These are phyloP conservation scores for Eutrema heterophyllum DNA, from an alignment of 345 rosid genomes.

Conservation along the genomic window DNA sequence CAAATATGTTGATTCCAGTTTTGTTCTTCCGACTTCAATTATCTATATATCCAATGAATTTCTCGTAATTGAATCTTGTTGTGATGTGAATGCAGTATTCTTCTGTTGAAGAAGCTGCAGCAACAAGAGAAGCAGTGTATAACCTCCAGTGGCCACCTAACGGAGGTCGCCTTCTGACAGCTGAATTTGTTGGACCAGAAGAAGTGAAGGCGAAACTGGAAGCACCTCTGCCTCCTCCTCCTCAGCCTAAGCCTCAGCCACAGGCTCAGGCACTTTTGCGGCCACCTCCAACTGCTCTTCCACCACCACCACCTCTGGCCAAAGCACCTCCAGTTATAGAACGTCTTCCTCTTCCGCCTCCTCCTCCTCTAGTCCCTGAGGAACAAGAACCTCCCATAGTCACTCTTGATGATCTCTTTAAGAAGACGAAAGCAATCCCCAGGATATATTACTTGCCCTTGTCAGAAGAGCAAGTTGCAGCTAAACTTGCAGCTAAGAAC, in stretches of 20 bases:
- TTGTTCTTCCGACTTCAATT: neutral
- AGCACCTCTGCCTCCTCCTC: slow-evolving; percentile 44
- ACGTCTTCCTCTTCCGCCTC: slow-evolving; percentile 44
- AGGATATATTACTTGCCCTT: slow-evolving; percentile 91
- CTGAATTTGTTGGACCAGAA: slow-evolving; percentile 82
- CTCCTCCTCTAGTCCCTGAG: slow-evolving; percentile 44
- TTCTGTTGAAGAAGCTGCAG: slow-evolving; percentile 77
- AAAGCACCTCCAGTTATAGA: slow-evolving; percentile 50
- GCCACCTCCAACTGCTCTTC: slow-evolving; percentile 47
- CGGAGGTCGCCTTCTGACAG: slow-evolving; percentile 78
- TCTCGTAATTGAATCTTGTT: neutral
- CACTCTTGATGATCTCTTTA: slow-evolving; percentile 89
- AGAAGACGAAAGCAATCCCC: slow-evolving; percentile 93
- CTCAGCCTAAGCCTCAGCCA: slow-evolving; percentile 30
- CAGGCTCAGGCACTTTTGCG: slow-evolving; percentile 40
- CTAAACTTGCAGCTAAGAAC: slow-evolving; percentile 51
- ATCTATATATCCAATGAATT: slow-evolving; percentile 5
- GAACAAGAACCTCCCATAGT: slow-evolving; percentile 79
- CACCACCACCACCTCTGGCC: slow-evolving; percentile 57
- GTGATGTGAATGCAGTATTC: slow-evolving; percentile 59
- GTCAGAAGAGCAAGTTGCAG: slow-evolving; percentile 84
- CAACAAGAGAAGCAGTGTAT: slow-evolving; percentile 85
- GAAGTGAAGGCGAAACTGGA: slow-evolving; percentile 69
- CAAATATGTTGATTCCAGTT: neutral
- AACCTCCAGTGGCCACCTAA: slow-evolving; percentile 96